phyloP scores from a whole-genome alignment of 108 stramenopile species.

The Skeletonema potamos region DNA sequence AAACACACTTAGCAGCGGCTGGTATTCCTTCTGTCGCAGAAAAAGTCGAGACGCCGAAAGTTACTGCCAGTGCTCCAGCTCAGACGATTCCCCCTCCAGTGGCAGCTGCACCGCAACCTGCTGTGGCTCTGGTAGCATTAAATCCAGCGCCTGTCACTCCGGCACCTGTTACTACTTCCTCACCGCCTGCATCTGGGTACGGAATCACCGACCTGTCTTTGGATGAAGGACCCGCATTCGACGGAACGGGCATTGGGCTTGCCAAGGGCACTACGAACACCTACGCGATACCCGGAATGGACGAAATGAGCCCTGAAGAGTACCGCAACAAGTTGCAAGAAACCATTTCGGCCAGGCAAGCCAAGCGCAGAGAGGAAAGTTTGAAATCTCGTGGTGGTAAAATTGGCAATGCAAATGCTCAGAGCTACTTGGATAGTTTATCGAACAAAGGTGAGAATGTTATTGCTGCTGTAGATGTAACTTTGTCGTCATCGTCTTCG shows the following conservation, averaged over 20 bases:
- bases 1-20: neutral
- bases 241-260: constrained; percentile 59
- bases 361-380: constrained; percentile 23
- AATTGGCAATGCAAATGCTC: constrained; percentile 33
- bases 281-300: constrained; percentile 78
- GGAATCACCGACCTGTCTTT: constrained; percentile 25
- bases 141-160: neutral
- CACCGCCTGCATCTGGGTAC: neutral
- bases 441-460: constrained; percentile 21
- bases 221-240: constrained; percentile 55
- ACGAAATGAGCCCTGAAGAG: constrained; percentile 80
- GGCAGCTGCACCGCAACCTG: neutral
- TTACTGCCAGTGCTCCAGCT: neutral
- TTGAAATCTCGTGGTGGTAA: constrained; percentile 10
- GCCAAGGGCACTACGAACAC: constrained; percentile 77
- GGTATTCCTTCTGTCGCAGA: no score
- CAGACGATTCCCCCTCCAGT: constrained; percentile 6
- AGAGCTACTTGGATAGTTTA: constrained; percentile 24
- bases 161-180: neutral
- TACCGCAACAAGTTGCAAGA: constrained; percentile 69
- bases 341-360: constrained; percentile 62
- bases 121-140: neutral
- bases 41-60: neutral
- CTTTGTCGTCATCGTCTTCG: neutral
- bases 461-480: neutral